Conservation (phyloP, 108 stramenopile species). For the Skeletonema marinoi region DNA sequence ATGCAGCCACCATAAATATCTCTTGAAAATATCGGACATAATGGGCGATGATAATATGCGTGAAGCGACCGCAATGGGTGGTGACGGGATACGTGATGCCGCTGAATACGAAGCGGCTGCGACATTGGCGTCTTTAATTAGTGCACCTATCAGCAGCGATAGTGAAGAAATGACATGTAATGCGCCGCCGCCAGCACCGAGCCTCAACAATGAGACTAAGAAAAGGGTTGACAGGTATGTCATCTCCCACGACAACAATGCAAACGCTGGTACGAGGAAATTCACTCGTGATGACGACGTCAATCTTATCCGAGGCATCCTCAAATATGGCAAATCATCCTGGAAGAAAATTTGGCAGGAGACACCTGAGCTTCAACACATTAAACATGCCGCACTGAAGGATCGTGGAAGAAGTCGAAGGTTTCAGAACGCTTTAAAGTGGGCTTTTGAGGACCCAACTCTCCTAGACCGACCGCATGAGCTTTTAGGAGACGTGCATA, state of each 20-base stretch:
- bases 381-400: slow-evolving; percentile 25
- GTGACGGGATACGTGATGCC: background rate
- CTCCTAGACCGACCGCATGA: slow-evolving; percentile 8
- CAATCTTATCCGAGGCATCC: slow-evolving; percentile 16
- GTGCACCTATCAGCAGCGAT: background rate
- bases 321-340: slow-evolving; percentile 12
- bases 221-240: background rate
- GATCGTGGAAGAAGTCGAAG: slow-evolving; percentile 16
- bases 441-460: slow-evolving; percentile 4
- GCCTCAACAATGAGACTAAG: background rate
- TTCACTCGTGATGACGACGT: slow-evolving; percentile 28
- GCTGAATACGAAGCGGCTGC: background rate
- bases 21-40: background rate
- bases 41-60: background rate
- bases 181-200: background rate
- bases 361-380: slow-evolving; percentile 10
- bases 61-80: background rate
- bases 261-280: slow-evolving; percentile 3
- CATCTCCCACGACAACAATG: background rate
- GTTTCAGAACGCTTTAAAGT: background rate
- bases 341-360: slow-evolving; percentile 24
- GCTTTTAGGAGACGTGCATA: slow-evolving; percentile 14
- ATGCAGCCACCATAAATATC: too few relatives aligned
- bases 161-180: background rate
- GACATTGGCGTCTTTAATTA: background rate